Conservation (phyloP, 2,329 filamentous ascomycete species). For the Alternaria consortialis region DNA sequence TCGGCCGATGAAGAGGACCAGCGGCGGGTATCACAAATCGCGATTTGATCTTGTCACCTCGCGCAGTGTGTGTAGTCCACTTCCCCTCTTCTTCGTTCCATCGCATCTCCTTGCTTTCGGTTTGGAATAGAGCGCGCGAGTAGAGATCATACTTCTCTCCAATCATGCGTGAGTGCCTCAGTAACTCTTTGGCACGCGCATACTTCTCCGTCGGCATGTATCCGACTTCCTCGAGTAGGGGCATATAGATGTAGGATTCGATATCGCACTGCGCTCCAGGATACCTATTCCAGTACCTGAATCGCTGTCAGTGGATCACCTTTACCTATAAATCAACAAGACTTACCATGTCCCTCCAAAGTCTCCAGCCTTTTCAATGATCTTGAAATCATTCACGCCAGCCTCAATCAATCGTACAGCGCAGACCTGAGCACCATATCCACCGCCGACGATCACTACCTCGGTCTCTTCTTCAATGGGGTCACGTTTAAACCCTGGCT, state of each 20-base stretch:
- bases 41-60: conserved; percentile 42
- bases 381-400: conserved; percentile 45
- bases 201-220: conserved; percentile 66
- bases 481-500: conserved; percentile 35
- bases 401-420: conserved; percentile 49
- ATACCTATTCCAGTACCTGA: conserved; percentile 56
- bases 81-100: conserved; percentile 58
- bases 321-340: background rate
- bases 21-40: conserved; percentile 54
- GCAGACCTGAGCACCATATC: conserved; percentile 56
- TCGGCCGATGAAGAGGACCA: conserved; percentile 56
- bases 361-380: conserved; percentile 56
- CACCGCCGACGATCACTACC: conserved; percentile 55
- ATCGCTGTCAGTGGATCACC: conserved; percentile 12
- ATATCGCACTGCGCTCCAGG: conserved; percentile 36
- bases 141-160: conserved; percentile 57
- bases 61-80: conserved; percentile 37
- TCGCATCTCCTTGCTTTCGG: conserved; percentile 52
- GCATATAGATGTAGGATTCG: conserved; percentile 44
- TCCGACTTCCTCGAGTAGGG: conserved; percentile 29
- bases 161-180: conserved; percentile 57
- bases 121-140: conserved; percentile 54
- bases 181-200: conserved; percentile 57
- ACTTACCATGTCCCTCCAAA: conserved; percentile 58
- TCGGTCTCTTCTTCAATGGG: conserved; percentile 40